Base-by-base conservation (phyloP, 140 eudicot genomes). In the Stevia rebaudiana region DNA sequence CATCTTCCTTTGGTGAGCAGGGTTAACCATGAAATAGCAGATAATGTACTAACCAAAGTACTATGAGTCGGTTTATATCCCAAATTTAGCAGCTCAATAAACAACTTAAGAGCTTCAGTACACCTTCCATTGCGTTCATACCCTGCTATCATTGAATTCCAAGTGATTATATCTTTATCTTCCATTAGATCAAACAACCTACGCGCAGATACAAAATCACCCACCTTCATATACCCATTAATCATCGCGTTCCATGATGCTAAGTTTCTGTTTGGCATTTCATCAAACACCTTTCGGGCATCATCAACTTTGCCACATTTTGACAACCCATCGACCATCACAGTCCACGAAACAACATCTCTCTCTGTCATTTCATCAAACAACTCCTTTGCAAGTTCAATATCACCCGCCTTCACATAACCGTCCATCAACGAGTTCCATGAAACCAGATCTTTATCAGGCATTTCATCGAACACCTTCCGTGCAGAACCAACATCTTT, bases 141-240 rank as follows among this genome's bases (percentile, higher is more conserved):
- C 71, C 84, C 81, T 6, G 73, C 58, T 3, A 70, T 74, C 81
- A 82, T 74, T 9, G 77, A 53, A 52, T 70, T 78, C 79, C 81
- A 74, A 0, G 84, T 70, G 24, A 82, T 66, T 25, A 81, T 46
- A 54, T 80, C 94, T 61, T 71, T 79, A 1, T 73, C 61, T 0
- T 61, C 70, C 61, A 79, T 73, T 11, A 78, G 68, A 22, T 86
- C 88, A 74, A 90, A 90, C 83, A 90, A 74, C 17, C 22, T 13
- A 63, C 83, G 68, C 0, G 97, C 97, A 1, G 81, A 69, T 12
- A 55, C 78, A 85, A 80, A 69, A 23, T 86, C 84, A 8, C 97
- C 97, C 24, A 81, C 69, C 72, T 86, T 86, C 36, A 85, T 94
- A 71, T 66, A 78, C 76, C 81, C 87, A 50, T 67, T 67, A 36